phyloP scores from a whole-genome alignment of 2,329 filamentous ascomycete genomes.

The Tolypocladium paradoxum region DNA sequence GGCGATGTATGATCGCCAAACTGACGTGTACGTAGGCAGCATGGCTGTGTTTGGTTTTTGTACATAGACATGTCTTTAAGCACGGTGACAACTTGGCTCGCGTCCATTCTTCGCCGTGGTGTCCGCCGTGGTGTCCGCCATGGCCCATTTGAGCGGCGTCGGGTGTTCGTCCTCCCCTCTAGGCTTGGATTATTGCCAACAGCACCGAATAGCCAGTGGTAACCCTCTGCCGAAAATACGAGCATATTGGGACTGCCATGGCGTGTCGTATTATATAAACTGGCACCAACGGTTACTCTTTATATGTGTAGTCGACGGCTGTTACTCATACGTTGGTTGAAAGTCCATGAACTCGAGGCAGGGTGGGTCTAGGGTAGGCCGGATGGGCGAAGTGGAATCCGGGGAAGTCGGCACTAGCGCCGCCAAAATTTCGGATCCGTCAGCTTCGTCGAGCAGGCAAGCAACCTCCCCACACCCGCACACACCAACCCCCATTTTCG shows the following conservation, averaged over 20 bases:
- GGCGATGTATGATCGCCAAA: neutral
- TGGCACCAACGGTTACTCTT: neutral
- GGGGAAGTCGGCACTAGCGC: neutral
- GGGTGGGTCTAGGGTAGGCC: neutral
- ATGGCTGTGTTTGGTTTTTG: neutral
- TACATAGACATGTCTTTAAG: neutral
- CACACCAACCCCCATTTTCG: neutral
- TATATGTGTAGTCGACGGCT: neutral
- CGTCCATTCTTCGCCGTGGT: no score
- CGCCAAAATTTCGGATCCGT: conserved; percentile 1
- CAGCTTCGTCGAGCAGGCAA: conserved; percentile 1
- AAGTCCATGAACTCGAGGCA: neutral
- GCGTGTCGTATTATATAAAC: neutral
- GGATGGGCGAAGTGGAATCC: neutral
- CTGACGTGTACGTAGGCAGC: neutral
- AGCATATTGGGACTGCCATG: neutral
- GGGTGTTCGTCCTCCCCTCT: no score
- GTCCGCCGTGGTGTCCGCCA: no score
- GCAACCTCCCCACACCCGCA: neutral
- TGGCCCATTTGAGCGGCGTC: neutral
- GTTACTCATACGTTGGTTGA: neutral
- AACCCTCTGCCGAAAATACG: neutral
- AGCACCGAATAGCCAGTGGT: no score
- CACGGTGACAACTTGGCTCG: neutral
- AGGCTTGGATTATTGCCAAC: no score